A percentile compares a stretch with the other conserved stretches of the same genome.
phyloP scores from a whole-genome alignment of 345 rosid species.

The Orychophragmus violaceus region DNA sequence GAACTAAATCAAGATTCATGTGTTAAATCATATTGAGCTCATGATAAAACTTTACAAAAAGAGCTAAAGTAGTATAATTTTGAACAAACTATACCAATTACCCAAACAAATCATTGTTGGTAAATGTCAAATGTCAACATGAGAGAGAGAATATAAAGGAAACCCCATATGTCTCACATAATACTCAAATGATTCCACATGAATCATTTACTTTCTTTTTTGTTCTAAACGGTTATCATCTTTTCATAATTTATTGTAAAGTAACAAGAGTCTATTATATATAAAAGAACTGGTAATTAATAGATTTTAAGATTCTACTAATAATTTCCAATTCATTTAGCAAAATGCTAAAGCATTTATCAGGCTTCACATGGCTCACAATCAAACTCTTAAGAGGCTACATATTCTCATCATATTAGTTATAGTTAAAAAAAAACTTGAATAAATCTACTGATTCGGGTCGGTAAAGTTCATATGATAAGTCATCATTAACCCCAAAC shows the following conservation, averaged over 20 bases:
- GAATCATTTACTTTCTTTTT: background rate
- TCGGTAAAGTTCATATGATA: conserved; percentile 8
- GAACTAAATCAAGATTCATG: background rate
- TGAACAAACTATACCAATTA: conserved; percentile 20
- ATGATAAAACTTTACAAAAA: conserved; percentile 27
- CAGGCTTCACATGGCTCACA: conserved; percentile 1
- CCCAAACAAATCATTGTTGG: conserved; percentile 26
- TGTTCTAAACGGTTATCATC: background rate
- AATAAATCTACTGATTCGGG: background rate
- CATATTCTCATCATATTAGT: conserved; percentile 3
- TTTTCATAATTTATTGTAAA: background rate
- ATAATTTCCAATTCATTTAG: conserved; percentile 10
- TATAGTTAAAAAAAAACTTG: background rate
- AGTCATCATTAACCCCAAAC: conserved; percentile 12
- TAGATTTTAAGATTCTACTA: background rate
- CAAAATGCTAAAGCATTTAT: conserved; percentile 6
- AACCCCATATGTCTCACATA: conserved; percentile 23
- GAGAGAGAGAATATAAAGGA: conserved; percentile 5
- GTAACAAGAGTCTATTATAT: too few species aligned
- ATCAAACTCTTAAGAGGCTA: background rate
- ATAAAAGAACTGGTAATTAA: background rate
- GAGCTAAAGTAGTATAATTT: background rate
- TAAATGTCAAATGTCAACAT: conserved; percentile 25
- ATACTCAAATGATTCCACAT: conserved; percentile 17
- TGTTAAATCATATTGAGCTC: background rate